Evolutionary conservation across 345 rosid genomes (phyloP), one percentile per base, ranked within the genome.

Genomic region (Psidium friedrichsthalianum): DNA sequence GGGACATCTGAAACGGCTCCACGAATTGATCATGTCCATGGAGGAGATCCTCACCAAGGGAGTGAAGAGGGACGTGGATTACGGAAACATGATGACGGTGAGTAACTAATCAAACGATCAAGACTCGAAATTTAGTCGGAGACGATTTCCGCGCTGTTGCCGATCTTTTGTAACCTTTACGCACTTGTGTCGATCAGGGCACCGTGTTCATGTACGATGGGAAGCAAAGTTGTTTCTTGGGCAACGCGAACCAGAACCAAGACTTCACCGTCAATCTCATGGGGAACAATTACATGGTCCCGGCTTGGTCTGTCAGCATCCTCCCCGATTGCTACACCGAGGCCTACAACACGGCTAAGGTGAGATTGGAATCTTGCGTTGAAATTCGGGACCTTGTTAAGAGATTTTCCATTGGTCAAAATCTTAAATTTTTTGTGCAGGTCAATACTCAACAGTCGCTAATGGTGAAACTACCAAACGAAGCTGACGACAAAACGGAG

Each of bases 1-100:
- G 88, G 98, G 98, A 3, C 98, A 96, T 85, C 86, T 93, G 88
- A 94, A 92, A 90, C 88, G 90, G 49, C 94, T 95, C 16, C 99
- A 94, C 84, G 86, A 59, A n/a, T 80, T 91, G 8, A 85, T 95
- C 84, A 91, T 89, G 80, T 90, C 94, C 1, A 90, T 93, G 59
- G 96, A 96, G 91, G 85, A 89, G 25, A 86, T 88, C 12, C 88
- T 95, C 56, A 93, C 97, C 18, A 49, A 91, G 20, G 99, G 98
- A 76, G 85, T 42, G 12, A 74, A 78, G 56, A 85, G 84, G 11
- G 53, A 84, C 11, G 22, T 85, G 2, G 83, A 86, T 25, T 85
- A 83, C 16, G 87, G 83, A 36, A 86, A 87, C 21, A 83, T 25
- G 61, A 61, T 74, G 64, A 21, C 80, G 51, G 90, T 89, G 20